Conservation (phyloP, 106 monocot species). For the Dendrobium huoshanense region DNA sequence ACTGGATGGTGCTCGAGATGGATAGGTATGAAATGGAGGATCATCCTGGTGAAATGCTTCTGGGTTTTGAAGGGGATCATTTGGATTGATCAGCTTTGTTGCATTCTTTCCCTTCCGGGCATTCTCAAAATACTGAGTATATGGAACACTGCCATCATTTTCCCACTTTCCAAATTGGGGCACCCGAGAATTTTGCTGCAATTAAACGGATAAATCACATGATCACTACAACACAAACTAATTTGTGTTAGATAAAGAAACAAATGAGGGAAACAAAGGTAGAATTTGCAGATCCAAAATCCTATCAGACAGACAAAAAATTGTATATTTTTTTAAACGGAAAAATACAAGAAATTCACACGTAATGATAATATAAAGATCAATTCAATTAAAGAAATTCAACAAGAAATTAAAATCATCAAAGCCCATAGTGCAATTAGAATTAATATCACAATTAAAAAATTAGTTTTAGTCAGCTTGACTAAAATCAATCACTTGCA, state of each 20-base stretch:
- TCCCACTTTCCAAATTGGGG: slow-evolving; percentile 89
- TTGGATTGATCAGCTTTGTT: slow-evolving; percentile 55
- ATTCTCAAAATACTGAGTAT: slow-evolving; percentile 68
- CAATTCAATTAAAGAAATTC: not conserved
- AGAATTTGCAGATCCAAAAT: not conserved
- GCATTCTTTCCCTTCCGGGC: slow-evolving; percentile 48
- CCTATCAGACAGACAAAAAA: not conserved
- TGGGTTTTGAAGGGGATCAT: slow-evolving; percentile 53
- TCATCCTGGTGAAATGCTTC: slow-evolving; percentile 31
- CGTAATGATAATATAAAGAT: not conserved
- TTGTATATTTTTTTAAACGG: not conserved
- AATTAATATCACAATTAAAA: not conserved
- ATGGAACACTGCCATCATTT: slow-evolving; percentile 32
- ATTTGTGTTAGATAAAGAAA: not conserved
- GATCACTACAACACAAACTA: not conserved
- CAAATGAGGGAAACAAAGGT: not conserved
- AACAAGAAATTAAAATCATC: not conserved
- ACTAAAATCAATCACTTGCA: not conserved
- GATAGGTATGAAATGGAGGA: slow-evolving; percentile 16
- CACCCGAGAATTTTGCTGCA: slow-evolving; percentile 42
- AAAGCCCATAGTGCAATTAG: not conserved
- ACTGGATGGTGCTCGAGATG: slow-evolving; percentile 10
- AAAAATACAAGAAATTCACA: not conserved
- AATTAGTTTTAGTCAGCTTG: not conserved
- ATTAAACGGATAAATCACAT: slow-evolving; percentile 6